Percentiles rank a stretch among this genome's conserved stretches.
These are phyloP conservation scores for Trichoderma oligosporum DNA, from an alignment of 2,329 filamentous ascomycete genomes.

Conservation along the genomic window DNA sequence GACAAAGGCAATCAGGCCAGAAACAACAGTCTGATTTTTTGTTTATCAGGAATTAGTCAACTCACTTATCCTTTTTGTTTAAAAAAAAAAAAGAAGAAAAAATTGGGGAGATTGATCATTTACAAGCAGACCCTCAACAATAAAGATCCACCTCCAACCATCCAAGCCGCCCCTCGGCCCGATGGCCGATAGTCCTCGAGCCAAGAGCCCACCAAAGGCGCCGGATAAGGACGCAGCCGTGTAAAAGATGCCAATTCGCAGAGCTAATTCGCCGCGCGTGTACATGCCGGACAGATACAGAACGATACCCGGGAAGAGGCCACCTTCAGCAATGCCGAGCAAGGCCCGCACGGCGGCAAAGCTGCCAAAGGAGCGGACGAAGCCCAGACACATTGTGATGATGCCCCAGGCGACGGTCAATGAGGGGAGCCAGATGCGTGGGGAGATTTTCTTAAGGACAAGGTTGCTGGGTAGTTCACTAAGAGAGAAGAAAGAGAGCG, in stretches of 20 bases:
- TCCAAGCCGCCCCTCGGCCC: slow-evolving; percentile 50
- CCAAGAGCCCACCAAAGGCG: slow-evolving; percentile 57
- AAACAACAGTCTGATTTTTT: slow-evolving; percentile 48
- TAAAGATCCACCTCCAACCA: slow-evolving; percentile 61
- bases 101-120: too few species aligned
- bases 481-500: too few species aligned
- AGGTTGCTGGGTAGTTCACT: slow-evolving; percentile 63
- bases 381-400: slow-evolving; percentile 55
- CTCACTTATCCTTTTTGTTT: too few species aligned
- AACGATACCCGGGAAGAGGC: slow-evolving; percentile 63
- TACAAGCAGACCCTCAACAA: slow-evolving; percentile 55
- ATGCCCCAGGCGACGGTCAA: slow-evolving; percentile 56
- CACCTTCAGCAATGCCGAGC: slow-evolving; percentile 61
- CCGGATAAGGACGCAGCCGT: slow-evolving; percentile 63
- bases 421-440: slow-evolving; percentile 56
- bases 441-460: slow-evolving; percentile 58
- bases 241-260: slow-evolving; percentile 65
- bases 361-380: slow-evolving; percentile 50
- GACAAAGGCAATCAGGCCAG: slow-evolving; percentile 50
- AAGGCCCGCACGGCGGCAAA: slow-evolving; percentile 60
- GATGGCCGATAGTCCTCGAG: slow-evolving; percentile 59
- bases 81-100: too few species aligned
- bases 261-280: slow-evolving; percentile 54
- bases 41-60: neutral
- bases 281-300: slow-evolving; percentile 64